Percentiles rank a stretch among this genome's conserved stretches.
Evolutionary conservation across 2,329 filamentous ascomycete genomes (phyloP).

Genomic region (Penicillium digitatum): DNA sequence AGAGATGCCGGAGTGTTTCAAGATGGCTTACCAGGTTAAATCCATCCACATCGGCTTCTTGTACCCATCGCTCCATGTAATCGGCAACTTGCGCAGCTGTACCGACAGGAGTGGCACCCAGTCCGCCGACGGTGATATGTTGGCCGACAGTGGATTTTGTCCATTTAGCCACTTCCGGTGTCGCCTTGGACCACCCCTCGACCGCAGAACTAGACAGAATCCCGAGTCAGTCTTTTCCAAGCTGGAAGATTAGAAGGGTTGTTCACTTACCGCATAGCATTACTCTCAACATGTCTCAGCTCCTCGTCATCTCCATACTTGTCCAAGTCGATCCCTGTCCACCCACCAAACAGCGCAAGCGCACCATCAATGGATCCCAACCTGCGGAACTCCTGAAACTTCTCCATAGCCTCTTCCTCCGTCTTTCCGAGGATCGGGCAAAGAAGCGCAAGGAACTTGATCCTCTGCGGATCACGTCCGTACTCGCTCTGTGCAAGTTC

Average conservation of each 20-base stretch:
- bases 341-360: slow-evolving; percentile 67
- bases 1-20: not conserved
- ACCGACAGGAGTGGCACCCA: slow-evolving; percentile 62
- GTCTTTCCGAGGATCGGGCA: slow-evolving; percentile 63
- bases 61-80: slow-evolving; percentile 62
- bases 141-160: slow-evolving; percentile 67
- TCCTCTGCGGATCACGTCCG: slow-evolving; percentile 56
- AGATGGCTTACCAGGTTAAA: slow-evolving; percentile 62
- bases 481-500: slow-evolving; percentile 49
- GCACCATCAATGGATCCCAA: slow-evolving; percentile 65
- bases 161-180: slow-evolving; percentile 62
- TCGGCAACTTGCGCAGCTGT: slow-evolving; percentile 64
- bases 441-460: slow-evolving; percentile 66
- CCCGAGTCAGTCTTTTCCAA: slow-evolving; percentile 5
- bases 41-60: slow-evolving; percentile 67
- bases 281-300: slow-evolving; percentile 57
- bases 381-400: slow-evolving; percentile 58
- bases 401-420: slow-evolving; percentile 62
- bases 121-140: slow-evolving; percentile 64
- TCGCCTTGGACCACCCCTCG: slow-evolving; percentile 51
- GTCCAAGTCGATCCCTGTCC: slow-evolving; percentile 65
- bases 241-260: no score
- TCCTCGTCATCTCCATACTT: slow-evolving; percentile 62
- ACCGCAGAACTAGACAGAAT: slow-evolving; percentile 44
- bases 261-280: slow-evolving; percentile 52